These are phyloP conservation scores for Quercus berberidifolia DNA, from an alignment of 306 rosid genomes.

Conservation along the genomic window DNA sequence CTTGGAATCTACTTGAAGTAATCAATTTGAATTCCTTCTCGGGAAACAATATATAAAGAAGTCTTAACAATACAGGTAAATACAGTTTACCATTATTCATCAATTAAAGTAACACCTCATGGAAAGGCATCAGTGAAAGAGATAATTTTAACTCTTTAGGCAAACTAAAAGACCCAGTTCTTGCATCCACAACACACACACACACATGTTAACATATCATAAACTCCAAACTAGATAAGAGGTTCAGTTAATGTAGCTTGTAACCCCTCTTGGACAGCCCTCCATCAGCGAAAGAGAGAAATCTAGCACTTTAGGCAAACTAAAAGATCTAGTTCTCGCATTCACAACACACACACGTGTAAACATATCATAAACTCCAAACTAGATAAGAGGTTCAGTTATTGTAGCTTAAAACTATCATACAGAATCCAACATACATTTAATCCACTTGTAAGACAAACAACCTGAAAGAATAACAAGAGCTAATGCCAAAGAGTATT, in stretches of 20 bases:
- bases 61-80: background rate
- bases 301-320: background rate
- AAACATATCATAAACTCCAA: slow-evolving; percentile 12
- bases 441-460: background rate
- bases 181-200: background rate
- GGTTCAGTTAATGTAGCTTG: background rate
- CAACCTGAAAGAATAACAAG: slow-evolving; percentile 10
- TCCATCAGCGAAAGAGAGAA: background rate
- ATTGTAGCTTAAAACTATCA: slow-evolving; percentile 1
- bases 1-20: background rate
- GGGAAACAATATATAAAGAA: background rate
- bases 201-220: slow-evolving; percentile 5
- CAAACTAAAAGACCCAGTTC: background rate
- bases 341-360: background rate
- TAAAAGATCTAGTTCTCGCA: background rate
- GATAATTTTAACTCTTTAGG: background rate
- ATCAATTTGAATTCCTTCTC: background rate
- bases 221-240: slow-evolving; percentile 9
- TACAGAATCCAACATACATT: background rate
- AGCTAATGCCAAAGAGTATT: slow-evolving; percentile 4
- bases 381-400: background rate
- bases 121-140: background rate
- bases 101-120: background rate
- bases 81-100: background rate
- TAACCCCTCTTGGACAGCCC: background rate